Base-by-base conservation (phyloP, 2,329 filamentous ascomycete genomes). In the Pyrenochaeta sp. region DNA sequence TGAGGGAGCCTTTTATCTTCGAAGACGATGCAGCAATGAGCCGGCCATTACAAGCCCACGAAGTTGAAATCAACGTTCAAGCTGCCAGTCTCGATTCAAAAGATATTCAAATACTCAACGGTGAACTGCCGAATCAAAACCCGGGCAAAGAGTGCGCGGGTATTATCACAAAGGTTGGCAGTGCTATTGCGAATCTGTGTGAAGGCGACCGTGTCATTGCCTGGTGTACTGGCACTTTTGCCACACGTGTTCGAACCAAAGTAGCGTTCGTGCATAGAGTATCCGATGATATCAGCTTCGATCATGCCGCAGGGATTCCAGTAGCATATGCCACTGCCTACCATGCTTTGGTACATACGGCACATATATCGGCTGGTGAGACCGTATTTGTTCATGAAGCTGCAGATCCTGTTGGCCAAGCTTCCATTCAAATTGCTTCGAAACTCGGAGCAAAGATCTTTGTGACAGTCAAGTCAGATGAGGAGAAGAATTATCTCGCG, bases 61-160 rank as follows among this genome's bases (percentile, higher is more conserved):
- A 72, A 7, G 60, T 76, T 11, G 73, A 76, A 42, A 66, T 77
- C 18, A 53, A 67, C 30, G 63, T 72, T 33, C 72, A 73, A 21
- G 60, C 60, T 7, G 49, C 58, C n/a, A 58, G 49, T 20, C 43
- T 64, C 18, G 49, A 49, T 39, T 30, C 53, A 27, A 42, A 40
- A 20, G 61, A 64, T 45, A 21, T 64, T 14, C 42, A 56, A 31
- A 41, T 49, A 4, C 37, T 63, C 3, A 54, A 55, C 21, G 75
- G 75, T 5, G 71, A 76, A 32, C 23, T 74, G 14, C 27, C 35
- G 11, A 30, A 35, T 18, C 14, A 30, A 9, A 35, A 31, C 15
- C 6, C 53, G 15, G 63, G 61, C 14, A 14, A 56, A 33, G 65
- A 66, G 21, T 67, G 63, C 42, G 56, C 60, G n/a, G 65, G 65